Evolutionary conservation across 2,329 filamentous ascomycete genomes (phyloP).

Genomic region (Arachnomyces sp.): DNA sequence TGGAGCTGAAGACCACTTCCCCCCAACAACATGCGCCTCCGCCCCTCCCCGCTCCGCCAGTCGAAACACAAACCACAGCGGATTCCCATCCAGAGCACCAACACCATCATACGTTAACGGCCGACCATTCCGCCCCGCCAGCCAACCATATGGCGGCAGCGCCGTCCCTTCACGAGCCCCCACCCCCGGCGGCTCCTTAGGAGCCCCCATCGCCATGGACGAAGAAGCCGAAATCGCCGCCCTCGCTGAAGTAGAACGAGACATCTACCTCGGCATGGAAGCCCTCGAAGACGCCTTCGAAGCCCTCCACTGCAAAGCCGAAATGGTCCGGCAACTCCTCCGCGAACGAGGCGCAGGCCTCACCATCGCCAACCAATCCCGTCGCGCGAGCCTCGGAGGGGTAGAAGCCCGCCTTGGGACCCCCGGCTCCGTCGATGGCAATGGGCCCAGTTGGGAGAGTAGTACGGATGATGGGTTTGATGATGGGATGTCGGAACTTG

Average conservation of each 20-base stretch:
- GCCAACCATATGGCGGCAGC: slow-evolving; percentile 31
- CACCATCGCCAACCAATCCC: slow-evolving; percentile 39
- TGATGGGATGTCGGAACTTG: slow-evolving; percentile 36
- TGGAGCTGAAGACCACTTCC: slow-evolving; percentile 58
- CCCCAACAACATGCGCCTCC: slow-evolving; percentile 15
- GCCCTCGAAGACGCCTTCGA: slow-evolving; percentile 90
- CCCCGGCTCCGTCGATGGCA: neutral
- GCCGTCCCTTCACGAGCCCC: slow-evolving; percentile 42
- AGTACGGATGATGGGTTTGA: slow-evolving; percentile 38
- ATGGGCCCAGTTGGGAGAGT: slow-evolving; percentile 28
- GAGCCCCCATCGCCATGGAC: slow-evolving; percentile 77
- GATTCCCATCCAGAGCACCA: slow-evolving; percentile 26
- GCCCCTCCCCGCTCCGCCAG: slow-evolving; percentile 31
- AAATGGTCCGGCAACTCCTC: slow-evolving; percentile 67
- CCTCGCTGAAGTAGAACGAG: slow-evolving; percentile 81
- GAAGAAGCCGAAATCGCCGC: slow-evolving; percentile 90
- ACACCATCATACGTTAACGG: slow-evolving; percentile 29
- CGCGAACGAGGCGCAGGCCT: slow-evolving; percentile 77
- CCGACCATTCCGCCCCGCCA: slow-evolving; percentile 35
- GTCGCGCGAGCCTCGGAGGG: slow-evolving; percentile 24
- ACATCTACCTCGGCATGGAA: slow-evolving; percentile 93
- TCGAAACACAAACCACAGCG: slow-evolving; percentile 24
- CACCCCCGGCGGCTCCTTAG: slow-evolving; percentile 48
- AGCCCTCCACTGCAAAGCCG: slow-evolving; percentile 75
- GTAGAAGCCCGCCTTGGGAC: slow-evolving; percentile 4